Conservation (phyloP, 768 basidiomycete species). For the Boletus edulis region DNA sequence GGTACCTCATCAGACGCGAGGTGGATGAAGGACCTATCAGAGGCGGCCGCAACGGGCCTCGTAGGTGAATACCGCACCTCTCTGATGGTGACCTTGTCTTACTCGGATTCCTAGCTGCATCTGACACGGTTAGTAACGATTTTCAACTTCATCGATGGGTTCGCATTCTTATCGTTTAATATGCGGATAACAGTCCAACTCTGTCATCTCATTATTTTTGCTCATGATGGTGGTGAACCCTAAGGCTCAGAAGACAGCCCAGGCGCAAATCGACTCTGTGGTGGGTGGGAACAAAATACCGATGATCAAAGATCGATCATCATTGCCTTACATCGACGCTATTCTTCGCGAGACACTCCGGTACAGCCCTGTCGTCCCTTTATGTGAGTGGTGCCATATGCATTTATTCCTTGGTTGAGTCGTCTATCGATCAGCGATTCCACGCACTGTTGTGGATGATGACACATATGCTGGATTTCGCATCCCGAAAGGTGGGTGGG, state of each 20-base stretch:
- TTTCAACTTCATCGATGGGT: neutral
- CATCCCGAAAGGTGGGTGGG: slow-evolving; percentile 42
- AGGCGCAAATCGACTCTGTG: slow-evolving; percentile 21
- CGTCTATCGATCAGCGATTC: slow-evolving; percentile 17
- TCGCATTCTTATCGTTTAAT: neutral
- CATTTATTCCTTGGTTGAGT: neutral
- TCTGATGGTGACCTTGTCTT: neutral
- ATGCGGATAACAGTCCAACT: slow-evolving; percentile 18
- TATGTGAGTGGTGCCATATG: slow-evolving; percentile 6
- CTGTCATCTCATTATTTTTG: slow-evolving; percentile 19
- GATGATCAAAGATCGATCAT: slow-evolving; percentile 12
- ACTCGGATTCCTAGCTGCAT: slow-evolving; percentile 9
- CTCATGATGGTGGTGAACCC: slow-evolving; percentile 19
- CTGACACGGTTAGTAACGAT: slow-evolving; percentile 17
- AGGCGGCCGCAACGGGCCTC: slow-evolving; percentile 23
- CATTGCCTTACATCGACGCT: slow-evolving; percentile 21
- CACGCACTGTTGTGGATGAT: slow-evolving; percentile 36
- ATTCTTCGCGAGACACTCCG: slow-evolving; percentile 20
- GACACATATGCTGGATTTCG: slow-evolving; percentile 46
- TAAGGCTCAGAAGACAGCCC: slow-evolving; percentile 17
- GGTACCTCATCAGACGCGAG: neutral
- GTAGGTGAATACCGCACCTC: slow-evolving; percentile 3
- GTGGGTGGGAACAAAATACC: slow-evolving; percentile 15
- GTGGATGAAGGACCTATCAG: slow-evolving; percentile 15
- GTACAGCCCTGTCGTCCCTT: slow-evolving; percentile 11